Evolutionary conservation across 257 asterid genomes (phyloP), one percentile per base, ranked within the genome.

Genomic region (Scutellaria minor): DNA sequence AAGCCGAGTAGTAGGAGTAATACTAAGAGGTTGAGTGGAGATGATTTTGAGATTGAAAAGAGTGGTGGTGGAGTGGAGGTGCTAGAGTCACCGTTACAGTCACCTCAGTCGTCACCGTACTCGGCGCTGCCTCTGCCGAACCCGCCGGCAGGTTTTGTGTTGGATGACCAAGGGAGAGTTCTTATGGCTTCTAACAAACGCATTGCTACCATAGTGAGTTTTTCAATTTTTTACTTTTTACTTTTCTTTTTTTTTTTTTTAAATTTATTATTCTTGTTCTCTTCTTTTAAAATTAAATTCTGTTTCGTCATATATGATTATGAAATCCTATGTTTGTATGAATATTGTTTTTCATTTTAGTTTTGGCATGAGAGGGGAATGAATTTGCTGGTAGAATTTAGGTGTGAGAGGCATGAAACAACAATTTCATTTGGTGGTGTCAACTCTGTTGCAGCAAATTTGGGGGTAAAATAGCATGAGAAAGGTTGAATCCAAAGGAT

Each of bases 101-200:
- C 78, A 47, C 55, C 62, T 7, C 60, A 61, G 70, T 56, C 88
- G 67, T 56, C 88, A 47, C 81, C 84, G 4, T 82, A 82, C 69
- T 41, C 86, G 71, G 78, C 89, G 69, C 80, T 92, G 75, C 91
- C 96, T 22, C 81, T 91, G 73, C 97, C 98, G 13, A 93, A 93
- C 9, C 98, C 98, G 0, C 97, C 98, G 20, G 98, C 98, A 6
- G 97, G 98, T n/a, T 93, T 93, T 63, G 87, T 89, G 54, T 60
- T 93, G 74, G 96, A 91, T 67, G 98, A 86, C 24, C 91, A 91
- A 79, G 97, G 97, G 73, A 86, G 79, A 56, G 96, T 91, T 73
- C 84, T 93, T 46, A 76, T 89, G 96, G 98, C 92, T 76, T 91
- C 97, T 46, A 81, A 84, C 71, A 93, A 85, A 68, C 92, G 97